Evolutionary conservation across 768 basidiomycete genomes (phyloP).

Genomic region (Pisolithus albus): DNA sequence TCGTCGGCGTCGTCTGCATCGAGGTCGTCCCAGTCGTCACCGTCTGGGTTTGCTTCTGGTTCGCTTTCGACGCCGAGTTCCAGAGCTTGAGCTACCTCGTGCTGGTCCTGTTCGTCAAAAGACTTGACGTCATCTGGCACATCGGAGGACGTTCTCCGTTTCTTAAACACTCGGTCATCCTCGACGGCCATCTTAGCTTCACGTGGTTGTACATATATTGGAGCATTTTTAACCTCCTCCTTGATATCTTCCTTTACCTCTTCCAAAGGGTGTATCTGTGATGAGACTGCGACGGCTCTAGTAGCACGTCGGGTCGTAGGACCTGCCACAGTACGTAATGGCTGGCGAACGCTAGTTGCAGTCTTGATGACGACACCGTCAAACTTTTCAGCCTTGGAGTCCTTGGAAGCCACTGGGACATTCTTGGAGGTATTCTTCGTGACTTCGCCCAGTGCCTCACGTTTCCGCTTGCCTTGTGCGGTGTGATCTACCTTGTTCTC

Average conservation of each 20-base stretch:
- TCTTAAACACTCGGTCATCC: constrained; percentile 58
- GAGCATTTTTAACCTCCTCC: constrained; percentile 19
- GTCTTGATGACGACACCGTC: constrained; percentile 60
- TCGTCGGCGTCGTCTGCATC: constrained; percentile 90
- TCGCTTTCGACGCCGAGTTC: constrained; percentile 39
- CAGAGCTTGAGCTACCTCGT: constrained; percentile 34
- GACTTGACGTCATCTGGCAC: constrained; percentile 37
- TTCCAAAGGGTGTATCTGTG: constrained; percentile 19
- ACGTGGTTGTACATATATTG: constrained; percentile 11
- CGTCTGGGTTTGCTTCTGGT: constrained; percentile 59
- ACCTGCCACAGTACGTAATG: constrained; percentile 46
- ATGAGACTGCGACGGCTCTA: constrained; percentile 19
- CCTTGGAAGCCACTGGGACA: constrained; percentile 31
- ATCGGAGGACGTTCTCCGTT: constrained; percentile 68
- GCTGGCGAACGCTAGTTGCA: constrained; percentile 36
- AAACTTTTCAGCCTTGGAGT: constrained; percentile 51
- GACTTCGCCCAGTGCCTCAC: constrained; percentile 70
- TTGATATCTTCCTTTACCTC: constrained; percentile 29
- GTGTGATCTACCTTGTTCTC: constrained; percentile 41
- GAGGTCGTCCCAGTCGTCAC: constrained; percentile 79
- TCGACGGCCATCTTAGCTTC: constrained; percentile 51
- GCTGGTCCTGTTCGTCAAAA: constrained; percentile 34
- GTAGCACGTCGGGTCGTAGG: constrained; percentile 32
- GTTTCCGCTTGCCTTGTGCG: constrained; percentile 62
- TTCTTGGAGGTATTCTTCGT: constrained; percentile 41